A percentile compares a stretch with the other conserved stretches of the same genome.
These are phyloP conservation scores for Jimgerdemannia lactiflua DNA, from an alignment of 192 early-diverging fungal species.

Conservation along the genomic window DNA sequence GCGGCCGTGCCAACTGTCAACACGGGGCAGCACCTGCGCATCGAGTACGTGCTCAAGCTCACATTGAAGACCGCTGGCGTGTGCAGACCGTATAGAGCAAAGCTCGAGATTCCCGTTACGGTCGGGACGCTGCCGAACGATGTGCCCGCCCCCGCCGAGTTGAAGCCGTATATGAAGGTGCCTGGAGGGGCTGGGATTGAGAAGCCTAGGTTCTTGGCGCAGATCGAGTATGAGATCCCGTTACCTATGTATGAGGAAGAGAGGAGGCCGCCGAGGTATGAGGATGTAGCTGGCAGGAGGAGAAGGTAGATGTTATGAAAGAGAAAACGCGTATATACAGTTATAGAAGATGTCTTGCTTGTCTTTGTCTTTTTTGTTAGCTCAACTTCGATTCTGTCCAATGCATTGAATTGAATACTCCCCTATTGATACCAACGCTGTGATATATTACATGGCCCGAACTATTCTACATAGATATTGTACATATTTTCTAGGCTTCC, in stretches of 20 bases:
- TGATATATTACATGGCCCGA: too few relatives aligned
- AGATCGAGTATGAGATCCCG: not conserved
- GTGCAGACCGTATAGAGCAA: not conserved
- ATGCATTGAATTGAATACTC: too few relatives aligned
- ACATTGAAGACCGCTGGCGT: not conserved
- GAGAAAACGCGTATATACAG: not conserved
- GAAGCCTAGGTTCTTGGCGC: not conserved
- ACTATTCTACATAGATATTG: too few relatives aligned
- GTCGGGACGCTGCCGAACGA: not conserved
- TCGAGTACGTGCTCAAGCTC: not conserved
- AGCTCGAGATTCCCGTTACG: not conserved
- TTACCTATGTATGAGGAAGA: not conserved
- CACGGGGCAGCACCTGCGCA: not conserved
- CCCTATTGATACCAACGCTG: too few relatives aligned
- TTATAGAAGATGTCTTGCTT: too few relatives aligned
- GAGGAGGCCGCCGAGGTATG: not conserved
- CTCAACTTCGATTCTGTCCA: too few relatives aligned
- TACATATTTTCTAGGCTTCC: too few relatives aligned
- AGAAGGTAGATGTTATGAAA: not conserved
- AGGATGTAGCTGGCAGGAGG: not conserved
- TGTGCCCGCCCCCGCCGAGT: not conserved
- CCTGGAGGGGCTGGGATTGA: not conserved
- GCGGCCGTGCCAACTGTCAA: not conserved
- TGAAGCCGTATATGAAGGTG: not conserved
- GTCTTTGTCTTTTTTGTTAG: too few relatives aligned